These are phyloP conservation scores for Acarospora socialis DNA, from an alignment of 2,329 filamentous ascomycete species.

Conservation along the genomic window DNA sequence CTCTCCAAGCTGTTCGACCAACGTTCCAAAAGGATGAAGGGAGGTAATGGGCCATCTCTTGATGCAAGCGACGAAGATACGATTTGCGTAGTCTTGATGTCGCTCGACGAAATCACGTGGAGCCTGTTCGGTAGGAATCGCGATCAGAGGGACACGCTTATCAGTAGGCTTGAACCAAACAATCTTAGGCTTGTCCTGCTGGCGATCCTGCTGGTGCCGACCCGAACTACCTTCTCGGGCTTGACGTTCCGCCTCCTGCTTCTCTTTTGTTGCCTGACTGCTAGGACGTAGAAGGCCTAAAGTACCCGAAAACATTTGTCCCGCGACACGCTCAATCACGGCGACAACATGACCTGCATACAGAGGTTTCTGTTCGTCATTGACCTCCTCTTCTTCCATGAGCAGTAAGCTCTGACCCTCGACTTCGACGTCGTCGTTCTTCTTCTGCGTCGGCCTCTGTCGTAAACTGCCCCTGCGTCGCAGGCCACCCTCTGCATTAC, in stretches of 20 bases:
- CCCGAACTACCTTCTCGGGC: conserved; percentile 69
- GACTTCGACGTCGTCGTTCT: conserved; percentile 98
- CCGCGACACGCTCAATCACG: conserved; percentile 89
- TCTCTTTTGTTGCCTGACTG: conserved; percentile 98
- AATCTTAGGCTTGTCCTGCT: conserved; percentile 97
- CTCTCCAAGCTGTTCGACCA: conserved; percentile 90
- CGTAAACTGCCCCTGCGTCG: conserved; percentile 87
- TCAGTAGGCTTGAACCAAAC: conserved; percentile 99
- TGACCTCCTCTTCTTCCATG: conserved; percentile 97
- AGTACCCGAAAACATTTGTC: conserved; percentile 96
- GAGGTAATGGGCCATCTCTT: conserved; percentile 99
- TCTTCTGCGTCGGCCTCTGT: conserved; percentile 96
- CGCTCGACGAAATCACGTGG: conserved; percentile 97
- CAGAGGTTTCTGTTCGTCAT: conserved; percentile 91
- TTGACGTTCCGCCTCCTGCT: conserved; percentile 91
- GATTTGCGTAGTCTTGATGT: conserved; percentile 92
- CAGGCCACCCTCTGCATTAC: conserved; percentile 64
- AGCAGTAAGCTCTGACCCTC: conserved; percentile 93
- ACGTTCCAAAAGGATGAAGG: conserved; percentile 93
- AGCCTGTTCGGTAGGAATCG: conserved; percentile 94
- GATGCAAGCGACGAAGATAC: conserved; percentile 97
- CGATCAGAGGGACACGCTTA: conserved; percentile 94
- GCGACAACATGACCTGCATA: conserved; percentile 96
- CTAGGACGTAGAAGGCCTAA: conserved; percentile 86
- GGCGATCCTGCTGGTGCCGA: conserved; percentile 61